Percentiles rank a stretch among this genome's conserved stretches.
Conservation (phyloP, 106 monocot species). For the Dendrobium nobile region DNA sequence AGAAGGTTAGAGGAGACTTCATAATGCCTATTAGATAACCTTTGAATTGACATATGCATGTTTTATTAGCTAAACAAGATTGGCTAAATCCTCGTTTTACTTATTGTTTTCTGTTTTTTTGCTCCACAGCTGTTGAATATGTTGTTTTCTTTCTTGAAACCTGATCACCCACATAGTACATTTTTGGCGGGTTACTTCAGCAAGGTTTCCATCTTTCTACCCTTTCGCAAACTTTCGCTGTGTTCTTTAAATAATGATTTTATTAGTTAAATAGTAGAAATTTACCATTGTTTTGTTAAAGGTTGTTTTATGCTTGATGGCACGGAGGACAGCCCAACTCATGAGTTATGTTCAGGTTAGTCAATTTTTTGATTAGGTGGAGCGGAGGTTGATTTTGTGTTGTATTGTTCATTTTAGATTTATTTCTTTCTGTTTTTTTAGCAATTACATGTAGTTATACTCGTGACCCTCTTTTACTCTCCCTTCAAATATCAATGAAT, state of each 20-base stretch:
- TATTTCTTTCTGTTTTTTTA: not conserved
- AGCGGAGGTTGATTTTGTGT: not conserved
- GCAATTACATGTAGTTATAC: not conserved
- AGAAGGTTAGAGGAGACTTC: slow-evolving; percentile 35
- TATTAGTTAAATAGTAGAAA: not conserved
- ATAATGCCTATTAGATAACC: not conserved
- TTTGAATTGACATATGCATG: not conserved
- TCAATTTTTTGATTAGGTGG: not conserved
- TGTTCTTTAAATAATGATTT: not conserved
- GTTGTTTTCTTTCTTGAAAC: slow-evolving; percentile 79
- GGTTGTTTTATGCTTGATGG: slow-evolving; percentile 82
- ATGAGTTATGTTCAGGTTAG: slow-evolving; percentile 80
- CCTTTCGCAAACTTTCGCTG: not conserved
- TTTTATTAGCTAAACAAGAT: not conserved
- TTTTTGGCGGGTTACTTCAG: slow-evolving; percentile 77
- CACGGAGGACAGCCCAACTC: slow-evolving; percentile 48
- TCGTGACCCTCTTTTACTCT: not conserved
- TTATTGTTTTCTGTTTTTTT: slow-evolving; percentile 6
- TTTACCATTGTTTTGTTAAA: slow-evolving; percentile 13
- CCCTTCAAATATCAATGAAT: not conserved
- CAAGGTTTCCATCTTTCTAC: slow-evolving; percentile 40
- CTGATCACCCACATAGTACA: slow-evolving; percentile 46
- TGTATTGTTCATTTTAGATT: not conserved
- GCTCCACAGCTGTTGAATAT: slow-evolving; percentile 48
- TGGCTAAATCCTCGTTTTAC: not conserved